These are phyloP conservation scores for Hypoxylon sp. DNA, from an alignment of 2,329 filamentous ascomycete species.

Conservation along the genomic window DNA sequence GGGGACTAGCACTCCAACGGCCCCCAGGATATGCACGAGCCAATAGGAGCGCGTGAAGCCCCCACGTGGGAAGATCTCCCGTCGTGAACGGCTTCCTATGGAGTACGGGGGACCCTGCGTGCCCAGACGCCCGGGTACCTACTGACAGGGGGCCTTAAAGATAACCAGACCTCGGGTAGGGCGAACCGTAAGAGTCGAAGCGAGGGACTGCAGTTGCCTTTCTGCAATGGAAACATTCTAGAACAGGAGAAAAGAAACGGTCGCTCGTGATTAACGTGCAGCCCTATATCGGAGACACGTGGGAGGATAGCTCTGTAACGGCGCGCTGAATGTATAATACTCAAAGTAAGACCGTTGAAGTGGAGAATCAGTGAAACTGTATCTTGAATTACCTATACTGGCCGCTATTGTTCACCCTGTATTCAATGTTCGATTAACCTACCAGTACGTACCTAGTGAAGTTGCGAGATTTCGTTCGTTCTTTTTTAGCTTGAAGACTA, in stretches of 20 bases:
- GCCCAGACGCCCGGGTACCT: constrained; percentile 38
- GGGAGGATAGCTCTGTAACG: not conserved
- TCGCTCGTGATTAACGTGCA: constrained; percentile 6
- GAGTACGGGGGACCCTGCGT: constrained; percentile 18
- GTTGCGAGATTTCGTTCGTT: not conserved
- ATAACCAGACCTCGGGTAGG: constrained; percentile 19
- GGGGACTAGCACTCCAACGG: constrained; percentile 8
- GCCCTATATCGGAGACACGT: constrained; percentile 12
- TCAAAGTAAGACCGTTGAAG: constrained; percentile 10
- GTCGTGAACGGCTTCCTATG: constrained; percentile 34
- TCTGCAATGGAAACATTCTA: constrained; percentile 38
- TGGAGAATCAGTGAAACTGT: not conserved
- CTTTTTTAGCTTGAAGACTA: not conserved
- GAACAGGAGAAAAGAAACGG: constrained; percentile 24
- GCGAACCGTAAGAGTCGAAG: constrained; percentile 16
- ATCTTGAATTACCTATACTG: not conserved
- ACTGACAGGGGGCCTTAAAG: constrained; percentile 14
- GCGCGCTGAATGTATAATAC: not conserved
- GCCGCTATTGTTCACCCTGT: not conserved
- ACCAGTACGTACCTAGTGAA: not conserved
- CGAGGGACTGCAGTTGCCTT: constrained; percentile 19
- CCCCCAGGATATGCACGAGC: constrained; percentile 3
- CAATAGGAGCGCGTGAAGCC: constrained; percentile 18
- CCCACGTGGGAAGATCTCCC: constrained; percentile 39
- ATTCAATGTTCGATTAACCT: no score